A percentile compares a stretch with the other conserved stretches of the same genome.
These are phyloP conservation scores for Hypoxylon sp. DNA, from an alignment of 2,329 filamentous ascomycete species.

Conservation along the genomic window DNA sequence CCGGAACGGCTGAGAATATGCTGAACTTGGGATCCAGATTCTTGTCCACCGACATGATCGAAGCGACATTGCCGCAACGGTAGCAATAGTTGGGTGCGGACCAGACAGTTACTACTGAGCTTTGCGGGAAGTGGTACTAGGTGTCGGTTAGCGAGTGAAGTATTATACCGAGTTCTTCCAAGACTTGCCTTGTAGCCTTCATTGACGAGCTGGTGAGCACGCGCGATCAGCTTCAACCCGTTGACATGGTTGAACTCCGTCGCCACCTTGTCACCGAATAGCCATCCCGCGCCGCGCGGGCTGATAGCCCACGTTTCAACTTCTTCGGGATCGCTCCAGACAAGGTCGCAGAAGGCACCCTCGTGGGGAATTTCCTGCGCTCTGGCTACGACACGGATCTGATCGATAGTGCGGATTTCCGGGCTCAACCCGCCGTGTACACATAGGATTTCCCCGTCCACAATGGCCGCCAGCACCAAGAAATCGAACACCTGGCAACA, in stretches of 20 bases:
- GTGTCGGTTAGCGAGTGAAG: conserved; percentile 40
- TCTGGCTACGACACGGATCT: conserved; percentile 97
- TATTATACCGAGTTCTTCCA: conserved; percentile 55
- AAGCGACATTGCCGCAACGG: conserved; percentile 94
- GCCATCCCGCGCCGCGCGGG: conserved; percentile 94
- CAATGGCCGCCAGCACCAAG: conserved; percentile 93
- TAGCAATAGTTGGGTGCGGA: conserved; percentile 97
- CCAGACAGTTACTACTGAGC: conserved; percentile 97
- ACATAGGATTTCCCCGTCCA: conserved; percentile 97
- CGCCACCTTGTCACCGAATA: conserved; percentile 96
- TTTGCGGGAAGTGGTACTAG: conserved; percentile 91
- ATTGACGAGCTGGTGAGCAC: conserved; percentile 97
- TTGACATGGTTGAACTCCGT: conserved; percentile 98
- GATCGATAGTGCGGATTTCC: conserved; percentile 95
- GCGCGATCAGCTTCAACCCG: conserved; percentile 91
- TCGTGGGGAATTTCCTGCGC: conserved; percentile 98
- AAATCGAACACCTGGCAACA: conserved; percentile 99
- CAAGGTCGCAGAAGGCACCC: conserved; percentile 96
- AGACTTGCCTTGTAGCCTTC: conserved; percentile 92
- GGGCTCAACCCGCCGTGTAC: conserved; percentile 92
- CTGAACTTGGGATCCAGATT: conserved; percentile 90
- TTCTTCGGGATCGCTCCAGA: conserved; percentile 98
- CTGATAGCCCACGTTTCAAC: conserved; percentile 96
- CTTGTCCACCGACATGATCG: conserved; percentile 90
- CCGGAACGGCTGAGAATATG: conserved; percentile 89